Base-by-base conservation (phyloP, 2,329 filamentous ascomycete species). In the Seiridium unicorne region DNA sequence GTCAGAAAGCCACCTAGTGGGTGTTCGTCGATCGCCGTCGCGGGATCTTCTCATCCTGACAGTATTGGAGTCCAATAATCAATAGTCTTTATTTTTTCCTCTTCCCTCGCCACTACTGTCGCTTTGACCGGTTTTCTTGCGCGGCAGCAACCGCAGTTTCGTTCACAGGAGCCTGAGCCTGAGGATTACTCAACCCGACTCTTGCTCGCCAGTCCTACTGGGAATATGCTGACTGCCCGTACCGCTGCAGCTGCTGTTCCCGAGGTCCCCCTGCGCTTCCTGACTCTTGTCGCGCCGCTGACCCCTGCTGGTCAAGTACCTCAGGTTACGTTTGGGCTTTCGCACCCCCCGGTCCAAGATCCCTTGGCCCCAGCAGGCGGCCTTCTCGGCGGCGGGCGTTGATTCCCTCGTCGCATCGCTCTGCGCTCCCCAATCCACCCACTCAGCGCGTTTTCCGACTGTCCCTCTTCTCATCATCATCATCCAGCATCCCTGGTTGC, bases 311-410 rank as follows among this genome's bases (percentile, higher is more conserved):
- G 32, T 40, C 32, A 58, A 58, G 55, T 58, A 58, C 55, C 55
- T 58, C 55, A 58, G 55, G 63, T 61, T 61, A 62, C 62, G 62
- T 65, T 64, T 68, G 62, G 65, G 65, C 65, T 26, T 26, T 26
- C 66, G 64, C 60, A 58, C 59, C 60, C 60, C 63, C 64, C 65
- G 60, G 59, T 60, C 60, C 63, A 51, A 49, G 48, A 49, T 59
- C 42, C 54, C 58, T 48, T 51, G 56, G 53, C 42, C 36, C 36
- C 13, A 44, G 38, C 31, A 32, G 47, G 49, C 47, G 49, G 36
- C 48, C 62, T 61, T 60, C 60, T 60, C 55, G 60, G 60, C 56
- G 34, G 58, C 38, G 40, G 55, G 51, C 55, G 55, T 57, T 53
- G 51, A 51, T 51, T 59, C 46, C 47, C 57, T 57, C 49, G 47